Base-by-base conservation (phyloP, 1,284 basidiomycete species). In the Neolentinus lepideus region DNA sequence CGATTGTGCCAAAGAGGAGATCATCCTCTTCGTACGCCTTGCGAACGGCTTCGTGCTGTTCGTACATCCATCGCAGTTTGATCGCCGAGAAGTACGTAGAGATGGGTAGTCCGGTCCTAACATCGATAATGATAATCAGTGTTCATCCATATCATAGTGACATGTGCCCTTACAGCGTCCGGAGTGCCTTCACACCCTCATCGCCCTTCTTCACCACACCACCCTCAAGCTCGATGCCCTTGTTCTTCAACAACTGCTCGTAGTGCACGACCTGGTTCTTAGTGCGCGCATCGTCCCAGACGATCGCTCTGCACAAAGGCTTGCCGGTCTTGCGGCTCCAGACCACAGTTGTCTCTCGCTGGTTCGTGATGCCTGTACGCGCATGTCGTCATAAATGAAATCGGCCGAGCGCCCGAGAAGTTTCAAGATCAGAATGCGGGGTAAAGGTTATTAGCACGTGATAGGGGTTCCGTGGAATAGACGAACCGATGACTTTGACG, bases 21-120 rank as follows among this genome's bases (percentile, higher is more conserved):
- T 92, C 83, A 67, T 93, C 92, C 51, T 80, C 73, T 38, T 91
- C 85, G 68, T 95, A 88, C 0, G 96, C 95, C 58, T 83, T 77
- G 51, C 78, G 73, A 50, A 98, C 94, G 35, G 84, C 82, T n/a
- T 81, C 78, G 62, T 90, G 72, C 69, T 98, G 86, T 69, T 96
- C 90, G 59, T 97, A 83, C 89, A 99, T 94, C 96, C 96, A 99
- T 50, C 90, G 83, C 57, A 98, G 78, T 75, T 98, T 99, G 72
- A 96, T 88, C 2, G 90, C 94, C 9, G 94, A 95, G 72, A 98
- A 98, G 73, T 98, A 98, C 0, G 95, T 98, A 21, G 93, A 96
- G 21, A 98, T 75, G n/a, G 90, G 90, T 43, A 97, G 79, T 35
- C 94, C 94, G 48, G 93, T 97, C 55, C 90, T 94, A 56, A 52